These are phyloP conservation scores for Tetrahymena borealis DNA, from an alignment of 73 alveolate genomes.

Conservation along the genomic window DNA sequence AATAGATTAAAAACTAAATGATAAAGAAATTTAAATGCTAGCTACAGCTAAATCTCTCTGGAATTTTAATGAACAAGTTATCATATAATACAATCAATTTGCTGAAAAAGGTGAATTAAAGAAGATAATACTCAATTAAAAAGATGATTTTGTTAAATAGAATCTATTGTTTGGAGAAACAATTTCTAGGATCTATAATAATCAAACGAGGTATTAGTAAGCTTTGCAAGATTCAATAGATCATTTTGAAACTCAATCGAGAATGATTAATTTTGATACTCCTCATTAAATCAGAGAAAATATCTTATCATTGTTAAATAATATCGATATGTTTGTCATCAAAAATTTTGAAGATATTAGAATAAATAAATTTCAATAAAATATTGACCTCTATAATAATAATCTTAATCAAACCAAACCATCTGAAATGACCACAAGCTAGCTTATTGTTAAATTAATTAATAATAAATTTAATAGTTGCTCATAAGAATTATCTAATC, in stretches of 20 bases:
- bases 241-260: not conserved
- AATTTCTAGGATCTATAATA: not conserved
- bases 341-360: not conserved
- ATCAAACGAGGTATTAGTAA: not conserved
- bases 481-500: not conserved
- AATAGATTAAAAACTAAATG: not conserved
- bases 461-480: not conserved
- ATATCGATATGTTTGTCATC: not conserved
- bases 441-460: not conserved
- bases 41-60: not conserved
- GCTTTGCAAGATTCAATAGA: not conserved
- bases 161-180: not conserved
- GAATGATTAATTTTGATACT: not conserved
- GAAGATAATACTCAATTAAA: not conserved
- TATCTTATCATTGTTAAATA: not conserved
- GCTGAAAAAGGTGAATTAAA: not conserved
- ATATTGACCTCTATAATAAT: not conserved
- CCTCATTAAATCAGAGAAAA: not conserved
- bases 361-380: not conserved
- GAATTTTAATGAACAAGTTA: not conserved
- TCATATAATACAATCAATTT: not conserved
- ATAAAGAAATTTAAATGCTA: not conserved
- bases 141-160: not conserved
- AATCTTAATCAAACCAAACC: not conserved
- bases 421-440: too few species aligned